Base-by-base conservation (phyloP, 164 flowering plant genomes). In the Brasenia schreberi region DNA sequence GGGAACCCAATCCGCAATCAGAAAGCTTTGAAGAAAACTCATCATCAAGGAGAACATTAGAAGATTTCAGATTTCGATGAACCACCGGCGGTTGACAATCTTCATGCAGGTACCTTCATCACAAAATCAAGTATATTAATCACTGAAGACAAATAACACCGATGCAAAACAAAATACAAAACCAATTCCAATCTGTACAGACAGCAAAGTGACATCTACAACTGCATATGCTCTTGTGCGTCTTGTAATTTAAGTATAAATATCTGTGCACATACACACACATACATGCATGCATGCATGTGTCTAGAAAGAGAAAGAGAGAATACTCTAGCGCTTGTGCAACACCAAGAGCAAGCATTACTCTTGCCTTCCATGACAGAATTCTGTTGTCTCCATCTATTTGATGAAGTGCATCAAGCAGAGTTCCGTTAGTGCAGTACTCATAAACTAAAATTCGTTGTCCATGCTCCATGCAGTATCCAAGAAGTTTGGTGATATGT, bases 391-490 rank as follows among this genome's bases (percentile, higher is more conserved):
- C 75, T 58, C 82, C 94, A 23, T 63, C 66, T 68, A 80, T 85
- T 23, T 87, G 80, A 74, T 92, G 97, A 23, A 95, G 75, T 9
- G 85, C 88, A 75, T 90, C 97, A 44, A 85, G 87, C 19, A 95
- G 78, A 2, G 94, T 74, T 17, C 96, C 94, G 70, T 81, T 83
- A 75, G 80, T 73, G 73, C 94, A 92, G 64, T 92, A 86, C 72
- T 95, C 96, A 65, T 87, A 86, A 58, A 95, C 76, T 64, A 95
- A 83, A 63, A 95, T 83, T 69, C 83, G 80, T 69, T 95, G 85
- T 18, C 80, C 88, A 74, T 92, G 96, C 82, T 95, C 99, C 19
- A 82, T 73, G 74, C 97, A 95, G 75, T 88, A 92, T 43, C 99
- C 99, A 83, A 82, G 79, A 64, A 95, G 87, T 77, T 87, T 85